A percentile compares a stretch with the other conserved stretches of the same genome.
These are phyloP conservation scores for Solanum aculeatissimum DNA, from an alignment of 305 asterid species.

Conservation along the genomic window DNA sequence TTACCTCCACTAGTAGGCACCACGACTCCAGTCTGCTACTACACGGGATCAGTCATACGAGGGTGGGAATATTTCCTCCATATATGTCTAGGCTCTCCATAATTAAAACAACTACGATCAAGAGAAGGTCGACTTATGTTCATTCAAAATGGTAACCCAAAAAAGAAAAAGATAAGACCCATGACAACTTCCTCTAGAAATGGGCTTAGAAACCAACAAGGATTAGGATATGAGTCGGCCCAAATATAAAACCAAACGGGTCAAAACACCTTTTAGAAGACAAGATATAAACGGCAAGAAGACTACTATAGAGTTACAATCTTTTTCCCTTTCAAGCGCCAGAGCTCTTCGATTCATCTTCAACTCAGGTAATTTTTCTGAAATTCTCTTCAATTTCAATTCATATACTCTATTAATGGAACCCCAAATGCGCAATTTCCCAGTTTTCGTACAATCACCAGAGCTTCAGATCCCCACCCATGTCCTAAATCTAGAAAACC, in stretches of 20 bases:
- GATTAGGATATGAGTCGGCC: not conserved
- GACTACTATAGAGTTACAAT: accelerated
- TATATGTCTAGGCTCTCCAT: no score
- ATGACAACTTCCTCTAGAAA: not conserved
- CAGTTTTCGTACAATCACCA: slow-evolving; percentile 55
- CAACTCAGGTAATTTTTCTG: not conserved
- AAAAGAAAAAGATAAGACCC: not conserved
- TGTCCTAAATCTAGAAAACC: slow-evolving; percentile 30
- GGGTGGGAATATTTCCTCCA: no score
- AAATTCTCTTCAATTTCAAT: not conserved
- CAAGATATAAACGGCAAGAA: not conserved
- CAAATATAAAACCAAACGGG: not conserved
- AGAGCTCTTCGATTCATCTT: not conserved
- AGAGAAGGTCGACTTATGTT: not conserved
- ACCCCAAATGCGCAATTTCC: slow-evolving; percentile 14
- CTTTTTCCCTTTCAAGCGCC: not conserved
- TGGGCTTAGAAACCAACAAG: not conserved
- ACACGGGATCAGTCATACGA: no score
- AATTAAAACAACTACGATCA: no score
- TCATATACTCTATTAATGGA: not conserved
- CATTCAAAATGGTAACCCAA: not conserved
- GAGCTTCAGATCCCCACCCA: slow-evolving; percentile 43
- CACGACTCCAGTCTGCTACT: no score
- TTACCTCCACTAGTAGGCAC: no score
- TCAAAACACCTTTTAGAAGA: not conserved